These are phyloP conservation scores for Seiridium unicorne DNA, from an alignment of 2,329 filamentous ascomycete genomes.

Conservation along the genomic window DNA sequence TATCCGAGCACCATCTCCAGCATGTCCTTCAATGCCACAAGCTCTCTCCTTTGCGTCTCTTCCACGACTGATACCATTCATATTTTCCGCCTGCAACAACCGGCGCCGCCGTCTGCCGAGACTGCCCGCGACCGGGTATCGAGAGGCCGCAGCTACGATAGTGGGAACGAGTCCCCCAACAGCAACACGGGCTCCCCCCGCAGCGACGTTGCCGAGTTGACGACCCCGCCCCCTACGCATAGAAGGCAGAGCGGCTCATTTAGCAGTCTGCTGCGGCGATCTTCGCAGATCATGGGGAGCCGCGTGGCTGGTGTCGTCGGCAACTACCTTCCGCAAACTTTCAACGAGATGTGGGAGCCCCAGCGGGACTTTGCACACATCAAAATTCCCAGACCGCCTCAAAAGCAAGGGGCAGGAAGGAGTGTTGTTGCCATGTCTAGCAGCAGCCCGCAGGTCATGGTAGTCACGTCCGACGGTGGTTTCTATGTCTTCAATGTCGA, in stretches of 20 bases:
- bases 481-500: conserved; percentile 97
- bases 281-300: conserved; percentile 89
- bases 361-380: conserved; percentile 94
- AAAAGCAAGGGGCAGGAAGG: conserved; percentile 36
- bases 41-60: conserved; percentile 90
- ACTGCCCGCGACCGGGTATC: conserved; percentile 51
- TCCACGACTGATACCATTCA: conserved; percentile 96
- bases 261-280: conserved; percentile 87
- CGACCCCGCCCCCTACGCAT: conserved; percentile 26
- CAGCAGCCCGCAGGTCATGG: conserved; percentile 94
- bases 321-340: conserved; percentile 87
- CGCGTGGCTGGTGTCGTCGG: conserved; percentile 86
- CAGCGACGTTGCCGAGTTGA: conserved; percentile 44
- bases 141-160: conserved; percentile 53
- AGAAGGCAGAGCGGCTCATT: conserved; percentile 71
- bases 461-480: conserved; percentile 91
- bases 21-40: conserved; percentile 97
- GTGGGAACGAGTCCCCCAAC: conserved; percentile 49
- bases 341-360: conserved; percentile 98
- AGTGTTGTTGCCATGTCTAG: conserved; percentile 98
- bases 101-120: conserved; percentile 34
- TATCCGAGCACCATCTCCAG: conserved; percentile 96
- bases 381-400: conserved; percentile 70
- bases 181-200: conserved; percentile 42
- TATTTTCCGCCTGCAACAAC: conserved; percentile 76